Evolutionary conservation across 2,329 filamentous ascomycete species (phyloP).

Genomic region (Pyrenochaeta sp.): DNA sequence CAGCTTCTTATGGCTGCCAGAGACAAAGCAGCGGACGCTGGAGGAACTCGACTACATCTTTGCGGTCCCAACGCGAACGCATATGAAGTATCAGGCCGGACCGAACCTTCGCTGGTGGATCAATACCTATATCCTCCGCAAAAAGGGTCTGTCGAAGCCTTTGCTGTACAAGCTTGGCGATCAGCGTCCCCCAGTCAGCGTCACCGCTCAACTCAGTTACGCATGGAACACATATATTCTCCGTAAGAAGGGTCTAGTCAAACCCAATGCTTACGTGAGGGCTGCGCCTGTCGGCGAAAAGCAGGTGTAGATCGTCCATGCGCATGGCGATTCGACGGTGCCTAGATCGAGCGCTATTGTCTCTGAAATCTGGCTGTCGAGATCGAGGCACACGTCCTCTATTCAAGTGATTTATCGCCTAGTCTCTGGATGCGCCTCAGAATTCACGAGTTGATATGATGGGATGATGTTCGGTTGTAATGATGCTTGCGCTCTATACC

Average conservation of each 20-base stretch:
- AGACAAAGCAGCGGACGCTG: slow-evolving; percentile 59
- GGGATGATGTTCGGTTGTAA: background rate
- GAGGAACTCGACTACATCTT: slow-evolving; percentile 63
- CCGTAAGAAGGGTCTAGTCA: slow-evolving; percentile 24
- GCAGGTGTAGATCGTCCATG: slow-evolving; percentile 13
- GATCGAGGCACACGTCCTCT: background rate
- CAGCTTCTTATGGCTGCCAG: slow-evolving; percentile 63
- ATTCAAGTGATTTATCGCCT: background rate
- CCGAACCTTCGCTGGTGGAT: slow-evolving; percentile 56
- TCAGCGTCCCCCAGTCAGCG: slow-evolving; percentile 18
- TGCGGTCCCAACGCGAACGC: slow-evolving; percentile 53
- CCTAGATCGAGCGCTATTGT: background rate
- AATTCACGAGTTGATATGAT: background rate
- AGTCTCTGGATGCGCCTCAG: background rate
- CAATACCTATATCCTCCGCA: slow-evolving; percentile 53
- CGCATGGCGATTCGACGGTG: background rate
- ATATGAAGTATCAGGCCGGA: slow-evolving; percentile 46
- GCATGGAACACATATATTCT: slow-evolving; percentile 29
- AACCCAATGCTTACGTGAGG: slow-evolving; percentile 23
- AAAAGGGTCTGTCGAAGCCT: slow-evolving; percentile 46
- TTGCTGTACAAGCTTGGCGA: slow-evolving; percentile 51
- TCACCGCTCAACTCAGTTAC: slow-evolving; percentile 29
- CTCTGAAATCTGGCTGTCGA: background rate
- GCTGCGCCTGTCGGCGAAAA: slow-evolving; percentile 26
- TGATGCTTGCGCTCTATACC: slow-evolving; percentile 15